phyloP scores from a whole-genome alignment of 225 moss, liverwort and hornwort species.

The Takakia lepidozioides region DNA sequence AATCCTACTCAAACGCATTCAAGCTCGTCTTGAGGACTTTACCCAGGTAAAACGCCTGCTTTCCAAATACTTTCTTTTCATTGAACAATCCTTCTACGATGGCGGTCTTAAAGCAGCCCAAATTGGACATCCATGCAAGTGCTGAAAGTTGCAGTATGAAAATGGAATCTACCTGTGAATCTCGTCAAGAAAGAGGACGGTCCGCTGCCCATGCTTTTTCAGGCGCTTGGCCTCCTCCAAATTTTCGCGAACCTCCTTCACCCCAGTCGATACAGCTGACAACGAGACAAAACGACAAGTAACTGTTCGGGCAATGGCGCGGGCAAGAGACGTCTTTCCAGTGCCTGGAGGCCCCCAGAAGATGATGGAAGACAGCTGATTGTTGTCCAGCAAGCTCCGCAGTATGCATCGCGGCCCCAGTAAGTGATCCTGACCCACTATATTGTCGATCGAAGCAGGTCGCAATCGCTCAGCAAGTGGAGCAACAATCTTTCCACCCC shows the following conservation, averaged over 20 bases:
- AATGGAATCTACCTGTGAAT: conserved; percentile 66
- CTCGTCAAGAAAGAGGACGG: conserved; percentile 81
- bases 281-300: conserved; percentile 57
- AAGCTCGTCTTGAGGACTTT: too few species aligned
- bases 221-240: conserved; percentile 67
- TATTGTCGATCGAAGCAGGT: conserved; percentile 49
- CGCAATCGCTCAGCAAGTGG: conserved; percentile 82
- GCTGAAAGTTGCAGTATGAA: too few species aligned
- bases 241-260: conserved; percentile 73
- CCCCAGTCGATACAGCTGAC: conserved; percentile 66
- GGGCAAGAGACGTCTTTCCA: conserved; percentile 81
- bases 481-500: conserved; percentile 31
- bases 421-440: conserved; percentile 81
- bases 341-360: conserved; percentile 85
- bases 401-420: conserved; percentile 61
- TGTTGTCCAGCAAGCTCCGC: conserved; percentile 59
- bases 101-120: too few species aligned
- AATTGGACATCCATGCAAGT: too few species aligned
- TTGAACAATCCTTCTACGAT: too few species aligned
- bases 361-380: conserved; percentile 58
- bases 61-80: too few species aligned
- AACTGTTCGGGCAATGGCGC: conserved; percentile 62
- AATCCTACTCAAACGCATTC: too few species aligned
- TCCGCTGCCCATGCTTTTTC: conserved; percentile 49
- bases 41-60: too few species aligned